Base-by-base conservation (phyloP, 1,139 yeast genomes). In the Taphrina communis region DNA sequence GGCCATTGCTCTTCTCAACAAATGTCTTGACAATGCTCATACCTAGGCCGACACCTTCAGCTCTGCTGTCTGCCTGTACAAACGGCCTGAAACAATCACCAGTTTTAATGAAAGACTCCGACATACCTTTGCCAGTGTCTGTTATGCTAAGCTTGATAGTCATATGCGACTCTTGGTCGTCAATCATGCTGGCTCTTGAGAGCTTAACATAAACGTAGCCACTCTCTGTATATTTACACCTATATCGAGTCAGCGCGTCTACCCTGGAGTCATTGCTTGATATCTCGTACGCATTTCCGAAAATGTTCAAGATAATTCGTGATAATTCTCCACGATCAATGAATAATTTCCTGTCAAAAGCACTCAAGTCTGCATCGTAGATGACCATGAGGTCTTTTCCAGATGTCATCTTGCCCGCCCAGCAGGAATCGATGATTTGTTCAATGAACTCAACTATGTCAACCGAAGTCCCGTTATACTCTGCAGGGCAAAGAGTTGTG, bases 51-150 rank as follows among this genome's bases (percentile, higher is more conserved):
- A 42, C 59, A 14, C 67, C 67, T 0, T 96, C 90, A 0, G 96
- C 90, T 1, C 96, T 89, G 63, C 96, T 96, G 80, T 90, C 96
- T 2, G 96, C 96, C 78, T 90, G 97, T 75, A 96, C 88, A 80
- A 90, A 90, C 4, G 94, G 90, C 75, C 90, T 96, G 75, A 90
- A 90, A 75, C 90, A 31, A 52, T 90, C 82, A 7, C 62, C 62
- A n/a, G 19, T 44, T 60, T 90, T 96, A 57, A 90, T 81, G 76
- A 90, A 90, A 75, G 90, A 96, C 76, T 85, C 87, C 76, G 88
- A 90, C 72, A 90, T 90, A 75, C 96, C 96, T 74, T 89, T 89
- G 77, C 96, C 96, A 0, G 96, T 90, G 63, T 72, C 74, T 91
- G 86, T 7, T 90, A 96, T 78, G 96, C 89, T 75, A 90, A 89